Base-by-base conservation (phyloP, 768 basidiomycete genomes). In the Postia placenta region DNA sequence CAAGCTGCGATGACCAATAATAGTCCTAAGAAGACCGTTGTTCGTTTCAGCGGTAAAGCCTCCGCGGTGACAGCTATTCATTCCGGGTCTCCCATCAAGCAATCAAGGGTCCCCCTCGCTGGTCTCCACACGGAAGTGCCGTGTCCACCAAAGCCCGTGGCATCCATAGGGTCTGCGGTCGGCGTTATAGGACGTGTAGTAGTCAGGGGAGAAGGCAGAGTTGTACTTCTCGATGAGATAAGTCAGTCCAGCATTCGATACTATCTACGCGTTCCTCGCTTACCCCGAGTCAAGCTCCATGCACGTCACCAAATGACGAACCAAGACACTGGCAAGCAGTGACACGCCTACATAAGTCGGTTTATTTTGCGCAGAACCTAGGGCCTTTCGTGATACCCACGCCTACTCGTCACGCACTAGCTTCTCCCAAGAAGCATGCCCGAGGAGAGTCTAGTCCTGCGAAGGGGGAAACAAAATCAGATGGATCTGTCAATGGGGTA, bases 281-380 rank as follows among this genome's bases (percentile, higher is more conserved):
- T 39, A 17, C 33, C 11, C 33, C 11, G 17, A 33, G 30, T 33
- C 30, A 33, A 33, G 15, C 15, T 39, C 15, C 38, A 19, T 83
- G 78, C 60, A 48, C 50, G 15, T 76, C 79, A 9, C 60, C 64
- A 0, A 80, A 80, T 52, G 82, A 85, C 3, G 83, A 88, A 62
- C 69, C 80, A 5, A 50, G 57, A 2, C 86, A 89, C 55, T 76
- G 78, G 69, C 66, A 69, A 42, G 58, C 51, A 4, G 83, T 86
- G 9, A 66, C 69, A 3, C 58, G 70, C 1, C 66, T 87, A 4
- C 85, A 85, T 58, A 64, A 67, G 51, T 70, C 67, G 1, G 67
- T 65, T 26, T 89, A 87, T 56, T 73, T 70, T 3, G 55, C 69
- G 0, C 47, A 67, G 26, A 19, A 49, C 23, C 42, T 54, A 2